Percentiles rank a stretch among this genome's conserved stretches.
phyloP scores from a whole-genome alignment of 1,284 basidiomycete species.

The Pyrrhoderma lamaoense region DNA sequence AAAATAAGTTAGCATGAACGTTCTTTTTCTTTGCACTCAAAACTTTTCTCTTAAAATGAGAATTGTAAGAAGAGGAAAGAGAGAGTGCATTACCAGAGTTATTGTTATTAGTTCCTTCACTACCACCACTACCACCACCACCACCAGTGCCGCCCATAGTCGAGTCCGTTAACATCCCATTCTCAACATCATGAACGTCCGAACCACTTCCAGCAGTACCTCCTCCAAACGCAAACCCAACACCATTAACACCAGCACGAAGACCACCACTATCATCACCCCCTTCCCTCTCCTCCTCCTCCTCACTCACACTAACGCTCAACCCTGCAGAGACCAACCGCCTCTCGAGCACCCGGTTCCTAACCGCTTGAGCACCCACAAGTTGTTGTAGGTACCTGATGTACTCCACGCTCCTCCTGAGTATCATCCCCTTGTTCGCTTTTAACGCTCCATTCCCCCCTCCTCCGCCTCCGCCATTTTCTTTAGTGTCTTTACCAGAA shows the following conservation, averaged over 20 bases:
- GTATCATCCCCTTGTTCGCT: conserved; percentile 87
- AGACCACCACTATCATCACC: no score
- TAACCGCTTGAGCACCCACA: conserved; percentile 65
- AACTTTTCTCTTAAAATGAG: no score
- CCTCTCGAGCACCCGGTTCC: conserved; percentile 70
- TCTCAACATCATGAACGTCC: background rate
- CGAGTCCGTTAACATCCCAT: conserved; percentile 2
- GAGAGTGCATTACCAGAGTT: no score
- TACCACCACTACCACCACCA: background rate
- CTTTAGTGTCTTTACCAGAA: background rate
- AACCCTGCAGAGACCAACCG: conserved; percentile 37
- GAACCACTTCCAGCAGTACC: background rate
- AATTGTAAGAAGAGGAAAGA: no score
- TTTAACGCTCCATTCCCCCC: conserved; percentile 40
- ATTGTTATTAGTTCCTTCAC: no score
- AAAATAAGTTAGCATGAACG: no score
- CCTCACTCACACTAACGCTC: background rate
- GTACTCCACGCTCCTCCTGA: conserved; percentile 84
- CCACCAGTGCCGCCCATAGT: background rate
- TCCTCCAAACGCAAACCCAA: no score
- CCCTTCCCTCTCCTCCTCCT: background rate
- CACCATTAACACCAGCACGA: no score
- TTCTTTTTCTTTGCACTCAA: no score
- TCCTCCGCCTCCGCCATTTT: conserved; percentile 2
- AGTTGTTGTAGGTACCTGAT: conserved; percentile 83